phyloP scores from a whole-genome alignment of 2,329 filamentous ascomycete genomes.

The Davidsoniella virescens region DNA sequence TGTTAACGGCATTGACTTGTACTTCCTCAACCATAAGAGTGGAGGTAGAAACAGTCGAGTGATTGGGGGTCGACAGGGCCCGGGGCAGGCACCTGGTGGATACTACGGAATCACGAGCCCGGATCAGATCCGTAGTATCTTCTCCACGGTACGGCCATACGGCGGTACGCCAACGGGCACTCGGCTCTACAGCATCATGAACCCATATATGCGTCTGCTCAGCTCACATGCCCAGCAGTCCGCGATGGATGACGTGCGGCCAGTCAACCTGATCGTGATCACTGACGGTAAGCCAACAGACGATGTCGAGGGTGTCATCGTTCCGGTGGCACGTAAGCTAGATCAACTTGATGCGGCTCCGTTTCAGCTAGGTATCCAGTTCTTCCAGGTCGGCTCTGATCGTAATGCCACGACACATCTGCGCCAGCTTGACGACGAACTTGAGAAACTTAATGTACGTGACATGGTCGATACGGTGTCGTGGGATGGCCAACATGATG shows the following conservation, averaged over 20 bases:
- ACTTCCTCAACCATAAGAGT: slow-evolving; percentile 60
- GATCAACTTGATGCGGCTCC: slow-evolving; percentile 52
- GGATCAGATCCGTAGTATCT: slow-evolving; percentile 48
- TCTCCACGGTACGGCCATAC: slow-evolving; percentile 45
- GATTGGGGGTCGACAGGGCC: background rate
- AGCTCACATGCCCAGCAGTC: slow-evolving; percentile 20
- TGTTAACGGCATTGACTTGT: slow-evolving; percentile 72
- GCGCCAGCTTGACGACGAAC: slow-evolving; percentile 55
- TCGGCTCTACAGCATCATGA: slow-evolving; percentile 54
- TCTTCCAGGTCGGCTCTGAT: slow-evolving; percentile 84
- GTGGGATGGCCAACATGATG: slow-evolving; percentile 39
- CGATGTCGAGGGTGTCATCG: slow-evolving; percentile 56
- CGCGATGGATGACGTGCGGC: slow-evolving; percentile 38
- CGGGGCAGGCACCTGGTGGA: slow-evolving; percentile 23
- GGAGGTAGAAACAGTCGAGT: background rate
- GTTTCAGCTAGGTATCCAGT: slow-evolving; percentile 83
- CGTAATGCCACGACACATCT: slow-evolving; percentile 46
- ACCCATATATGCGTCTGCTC: slow-evolving; percentile 44
- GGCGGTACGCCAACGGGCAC: slow-evolving; percentile 61
- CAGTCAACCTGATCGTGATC: slow-evolving; percentile 81
- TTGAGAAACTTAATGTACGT: slow-evolving; percentile 39
- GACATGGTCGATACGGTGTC: slow-evolving; percentile 90
- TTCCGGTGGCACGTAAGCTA: slow-evolving; percentile 51
- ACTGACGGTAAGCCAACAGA: slow-evolving; percentile 76
- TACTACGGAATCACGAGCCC: slow-evolving; percentile 50